Evolutionary conservation across 2,329 filamentous ascomycete genomes (phyloP), one percentile per base, ranked within the genome.

Genomic region (Aureobasidium sp.): DNA sequence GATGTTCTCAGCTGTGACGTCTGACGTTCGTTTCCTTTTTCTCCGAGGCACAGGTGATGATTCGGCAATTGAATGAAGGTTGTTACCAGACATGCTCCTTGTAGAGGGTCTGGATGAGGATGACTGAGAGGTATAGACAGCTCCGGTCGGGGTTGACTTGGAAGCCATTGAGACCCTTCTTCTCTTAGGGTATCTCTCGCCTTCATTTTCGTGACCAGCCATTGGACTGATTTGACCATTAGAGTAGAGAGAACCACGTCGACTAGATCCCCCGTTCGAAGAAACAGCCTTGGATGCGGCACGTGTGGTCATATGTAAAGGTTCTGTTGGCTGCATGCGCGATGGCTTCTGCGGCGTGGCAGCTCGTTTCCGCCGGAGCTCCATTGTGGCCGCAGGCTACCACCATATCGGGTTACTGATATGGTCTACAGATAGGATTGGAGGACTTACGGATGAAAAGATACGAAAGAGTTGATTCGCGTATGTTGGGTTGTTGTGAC

Each of bases 231-330:
- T 59, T 22, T 45, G 62, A 15, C 55, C 55, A 52, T 62, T 62
- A 7, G 61, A 58, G 20, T 51, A 45, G 12, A 63, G 37, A 15
- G 62, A 63, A 39, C 55, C 55, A n/a, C 62, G 56, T 14, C 62
- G 55, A 34, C 55, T 63, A 22, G 61, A 62, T 4, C 61, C 61
- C 12, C 61, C 61, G 31, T 49, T 57, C 11, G 62, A 63, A 36
- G 61, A 63, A 31, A n/a, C 29, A 27, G 62, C 56, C 42, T 63
- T 63, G 25, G 62, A 63, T 17, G 61, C 68, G 41, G 66, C 66
- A 49, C 68, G 66, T 42, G 78, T 74, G 56, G 77, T 80, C 78
- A 80, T 80, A 70, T 79, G 77, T 68, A 79, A 71, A 59, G 77
- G 76, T 70, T 75, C 73, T 64, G 77, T 77, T 65, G 77, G 77